Base-by-base conservation (phyloP, 495 filamentous ascomycete genomes). In the Hyaloscypha hepaticicola region DNA sequence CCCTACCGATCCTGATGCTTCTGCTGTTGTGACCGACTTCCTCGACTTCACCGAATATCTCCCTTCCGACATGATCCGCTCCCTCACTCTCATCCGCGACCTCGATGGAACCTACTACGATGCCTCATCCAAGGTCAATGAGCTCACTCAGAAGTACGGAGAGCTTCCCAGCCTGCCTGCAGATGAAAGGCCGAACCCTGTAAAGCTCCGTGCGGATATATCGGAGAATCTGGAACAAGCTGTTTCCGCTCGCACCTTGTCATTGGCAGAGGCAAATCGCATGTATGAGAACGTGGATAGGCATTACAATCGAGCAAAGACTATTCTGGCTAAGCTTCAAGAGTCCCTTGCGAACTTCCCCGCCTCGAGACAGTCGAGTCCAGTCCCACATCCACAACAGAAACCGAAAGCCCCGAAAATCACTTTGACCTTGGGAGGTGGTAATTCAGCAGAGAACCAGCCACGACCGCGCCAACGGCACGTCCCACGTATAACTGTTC, bases 31-130 rank as follows among this genome's bases (percentile, higher is more conserved):
- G 19, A 94, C 90, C 66, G 95, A 99, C 77, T 99, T 93, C 75
- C 88, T 96, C 70, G 95, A 97, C 76, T 96, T 87, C 75, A 97
- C 95, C 66, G 95, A 99, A 78, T 96, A 95, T 78, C 90, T 98
- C 22, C 94, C 95, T 19, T 89, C 93, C 31, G 96, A 98, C 76
- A 86, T 98, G 64, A 84, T 88, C 63, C 92, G 95, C 67, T 96
- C 95, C 60, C 82, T 99, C 50, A 92, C 90, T 55, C 84, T 97
- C 56, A 92, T 99, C 67, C 83, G 87, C 67, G 86, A 92, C 58
- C 88, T 97, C 59, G 91, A 96, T 73, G 76, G 85, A 57, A 83
- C 82, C 45, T 93, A 93, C 72, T 69, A 82, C 24, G 80, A 88
- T 19, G 82, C 86, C 22, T 88, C 89, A 21, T 74, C 84, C 50